Conservation (phyloP, 495 filamentous ascomycete genomes). For the Astrothelium macrocarpum region DNA sequence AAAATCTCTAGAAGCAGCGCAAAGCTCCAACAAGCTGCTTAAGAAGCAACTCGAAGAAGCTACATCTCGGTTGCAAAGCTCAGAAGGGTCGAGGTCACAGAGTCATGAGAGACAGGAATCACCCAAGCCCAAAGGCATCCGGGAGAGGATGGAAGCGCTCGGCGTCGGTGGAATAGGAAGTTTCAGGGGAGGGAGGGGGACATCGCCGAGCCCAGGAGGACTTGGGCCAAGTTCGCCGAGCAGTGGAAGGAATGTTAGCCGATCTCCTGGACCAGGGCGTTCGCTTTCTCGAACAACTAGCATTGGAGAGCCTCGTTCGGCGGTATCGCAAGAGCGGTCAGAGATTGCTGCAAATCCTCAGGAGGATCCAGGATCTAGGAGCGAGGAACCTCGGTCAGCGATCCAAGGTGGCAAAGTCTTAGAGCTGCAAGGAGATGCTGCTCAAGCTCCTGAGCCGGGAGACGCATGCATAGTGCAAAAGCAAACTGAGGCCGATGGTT, state of each 20-base stretch:
- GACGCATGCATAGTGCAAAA: neutral
- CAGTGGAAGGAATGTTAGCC: neutral
- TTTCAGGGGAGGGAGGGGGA: neutral
- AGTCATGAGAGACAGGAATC: neutral
- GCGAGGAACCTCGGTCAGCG: neutral
- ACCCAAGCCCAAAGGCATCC: neutral
- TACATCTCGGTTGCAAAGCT: neutral
- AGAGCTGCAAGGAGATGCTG: neutral
- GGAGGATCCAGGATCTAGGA: neutral
- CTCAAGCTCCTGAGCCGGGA: neutral
- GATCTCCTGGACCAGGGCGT: neutral
- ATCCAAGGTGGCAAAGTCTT: neutral
- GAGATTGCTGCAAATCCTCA: neutral
- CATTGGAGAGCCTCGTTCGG: neutral
- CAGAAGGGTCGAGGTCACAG: neutral
- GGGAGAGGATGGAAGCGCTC: neutral
- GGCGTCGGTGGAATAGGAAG: neutral
- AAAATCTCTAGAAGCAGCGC: neutral
- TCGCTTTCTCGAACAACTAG: neutral
- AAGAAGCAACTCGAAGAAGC: constrained; percentile 9
- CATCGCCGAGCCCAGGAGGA: neutral
- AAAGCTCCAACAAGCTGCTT: constrained; percentile 10
- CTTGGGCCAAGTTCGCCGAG: neutral
- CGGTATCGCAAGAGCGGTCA: neutral
- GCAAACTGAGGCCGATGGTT: neutral